Evolutionary conservation across 176 grass and related monocot genomes (phyloP), one percentile per base, ranked within the genome.

Genomic region (Aechmea fasciata): DNA sequence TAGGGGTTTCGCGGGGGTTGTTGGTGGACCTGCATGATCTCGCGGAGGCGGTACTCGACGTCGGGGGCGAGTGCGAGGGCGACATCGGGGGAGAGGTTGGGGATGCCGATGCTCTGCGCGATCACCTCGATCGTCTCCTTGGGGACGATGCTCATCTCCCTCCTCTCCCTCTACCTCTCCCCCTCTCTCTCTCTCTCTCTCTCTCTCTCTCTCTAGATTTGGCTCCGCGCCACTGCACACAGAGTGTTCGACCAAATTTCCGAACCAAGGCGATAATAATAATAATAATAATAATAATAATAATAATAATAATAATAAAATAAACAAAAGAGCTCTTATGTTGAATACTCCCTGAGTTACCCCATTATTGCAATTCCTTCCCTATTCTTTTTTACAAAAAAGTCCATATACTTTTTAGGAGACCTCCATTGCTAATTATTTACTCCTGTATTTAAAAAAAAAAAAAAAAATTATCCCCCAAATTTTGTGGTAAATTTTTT

Each of bases 111-210:
- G 79, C 92, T 87, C 73, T 96, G 88, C 8, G 86, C 86, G 48
- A 92, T 85, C 66, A 89, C 88, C 76, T 90, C 92, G 49, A 96
- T 87, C 49, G 85, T 96, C 88, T 96, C 92, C 72, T 96, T 96
- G 11, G 92, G 88, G 9, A 96, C 83, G 41, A 88, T 88, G 63
- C 92, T 91, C 91, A 96, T 96, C 19, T 50, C 65, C 59, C 26
- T 29, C 71, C 76, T 64, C 18, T 66, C 9, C 4, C 29, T 33
- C 71, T 57, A 65, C 24, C 24, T 24, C 24, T 24, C 24, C 1
- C 71, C 64, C 76, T 64, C 18, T 66, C 9, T 33, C 29, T n/a
- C n/a, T n/a, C n/a, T n/a, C n/a, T n/a, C n/a, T n/a, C n/a, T n/a
- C n/a, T 41, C 71, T 57, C 69, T 73, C 18, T 79, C 65, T 2